Evolutionary conservation across 345 rosid species (phyloP).

Genomic region (Gossypium sturtianum): DNA sequence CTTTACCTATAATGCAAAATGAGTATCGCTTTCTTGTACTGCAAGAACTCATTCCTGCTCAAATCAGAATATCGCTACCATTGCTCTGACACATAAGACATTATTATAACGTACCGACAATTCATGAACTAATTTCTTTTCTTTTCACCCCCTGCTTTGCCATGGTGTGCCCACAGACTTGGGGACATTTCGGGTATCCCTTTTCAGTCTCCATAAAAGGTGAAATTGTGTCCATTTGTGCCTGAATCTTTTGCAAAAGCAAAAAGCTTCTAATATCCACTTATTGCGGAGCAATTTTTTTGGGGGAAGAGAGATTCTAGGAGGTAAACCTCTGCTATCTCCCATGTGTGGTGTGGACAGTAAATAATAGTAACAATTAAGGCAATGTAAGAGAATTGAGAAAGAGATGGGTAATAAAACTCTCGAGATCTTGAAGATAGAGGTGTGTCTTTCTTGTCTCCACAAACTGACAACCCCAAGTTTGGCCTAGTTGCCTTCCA

Average conservation of each 20-base stretch:
- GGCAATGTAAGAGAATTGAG: background rate
- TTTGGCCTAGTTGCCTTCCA: slow-evolving; percentile 33
- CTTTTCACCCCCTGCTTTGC: background rate
- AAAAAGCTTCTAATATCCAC: slow-evolving; percentile 6
- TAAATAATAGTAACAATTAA: background rate
- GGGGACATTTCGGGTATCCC: slow-evolving; percentile 13
- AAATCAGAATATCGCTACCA: background rate
- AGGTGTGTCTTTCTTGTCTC: slow-evolving; percentile 38
- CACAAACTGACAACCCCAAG: slow-evolving; percentile 42
- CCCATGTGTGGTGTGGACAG: slow-evolving; percentile 30
- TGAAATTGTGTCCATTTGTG: slow-evolving; percentile 13
- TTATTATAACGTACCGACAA: slow-evolving; percentile 10
- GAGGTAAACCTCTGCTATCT: slow-evolving; percentile 6
- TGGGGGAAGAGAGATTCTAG: slow-evolving; percentile 9
- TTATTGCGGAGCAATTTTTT: slow-evolving; percentile 3
- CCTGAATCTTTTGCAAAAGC: slow-evolving; percentile 19
- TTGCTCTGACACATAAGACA: slow-evolving; percentile 11
- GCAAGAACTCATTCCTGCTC: background rate
- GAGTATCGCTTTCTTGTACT: background rate
- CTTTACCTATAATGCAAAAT: background rate
- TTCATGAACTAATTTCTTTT: slow-evolving; percentile 1
- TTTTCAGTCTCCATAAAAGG: slow-evolving; percentile 8
- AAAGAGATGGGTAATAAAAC: slow-evolving; percentile 13
- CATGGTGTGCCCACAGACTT: background rate
- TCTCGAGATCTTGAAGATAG: slow-evolving; percentile 21